A percentile compares a stretch with the other conserved stretches of the same genome.
Conservation (phyloP, 345 rosid genomes). For the Diplotaxis tenuifolia region DNA sequence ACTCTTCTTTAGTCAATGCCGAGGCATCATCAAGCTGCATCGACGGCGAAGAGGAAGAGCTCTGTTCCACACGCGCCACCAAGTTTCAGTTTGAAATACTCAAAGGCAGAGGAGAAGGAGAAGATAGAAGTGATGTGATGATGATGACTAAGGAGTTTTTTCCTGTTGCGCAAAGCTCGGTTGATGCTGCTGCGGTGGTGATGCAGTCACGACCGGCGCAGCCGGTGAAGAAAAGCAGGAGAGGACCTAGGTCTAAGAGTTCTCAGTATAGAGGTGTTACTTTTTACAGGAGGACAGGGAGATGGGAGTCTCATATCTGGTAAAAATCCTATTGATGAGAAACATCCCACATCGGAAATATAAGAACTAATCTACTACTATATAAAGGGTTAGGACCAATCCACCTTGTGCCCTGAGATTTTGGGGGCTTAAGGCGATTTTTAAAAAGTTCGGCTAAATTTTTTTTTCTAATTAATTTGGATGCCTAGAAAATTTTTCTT, state of each 20-base stretch:
- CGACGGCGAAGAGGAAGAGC: conserved; percentile 55
- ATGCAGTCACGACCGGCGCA: conserved; percentile 44
- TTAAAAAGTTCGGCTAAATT: no score
- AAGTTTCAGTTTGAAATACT: conserved; percentile 66
- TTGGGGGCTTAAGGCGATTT: no score
- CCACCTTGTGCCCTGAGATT: no score
- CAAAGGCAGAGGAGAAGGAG: conserved; percentile 44
- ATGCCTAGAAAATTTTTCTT: no score
- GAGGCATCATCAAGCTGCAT: conserved; percentile 50
- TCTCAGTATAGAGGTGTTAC: conserved; percentile 98
- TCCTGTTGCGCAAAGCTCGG: conserved; percentile 52
- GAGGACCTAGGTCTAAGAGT: conserved; percentile 95
- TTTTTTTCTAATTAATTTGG: no score
- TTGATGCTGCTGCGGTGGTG: conserved; percentile 38
- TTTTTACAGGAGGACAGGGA: conserved; percentile 87
- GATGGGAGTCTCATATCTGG: conserved; percentile 99
- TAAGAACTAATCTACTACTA: no score
- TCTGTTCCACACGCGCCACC: conserved; percentile 62
- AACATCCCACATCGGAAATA: no score
- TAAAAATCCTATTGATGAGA: no score
- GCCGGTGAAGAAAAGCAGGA: conserved; percentile 83
- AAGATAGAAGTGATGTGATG: conserved; percentile 27
- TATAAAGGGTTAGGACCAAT: no score
- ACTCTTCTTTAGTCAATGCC: conserved; percentile 78
- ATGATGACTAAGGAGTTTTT: conserved; percentile 62